Evolutionary conservation across 148 eudicot genomes (phyloP).

Genomic region (Fallopia convolvulus): DNA sequence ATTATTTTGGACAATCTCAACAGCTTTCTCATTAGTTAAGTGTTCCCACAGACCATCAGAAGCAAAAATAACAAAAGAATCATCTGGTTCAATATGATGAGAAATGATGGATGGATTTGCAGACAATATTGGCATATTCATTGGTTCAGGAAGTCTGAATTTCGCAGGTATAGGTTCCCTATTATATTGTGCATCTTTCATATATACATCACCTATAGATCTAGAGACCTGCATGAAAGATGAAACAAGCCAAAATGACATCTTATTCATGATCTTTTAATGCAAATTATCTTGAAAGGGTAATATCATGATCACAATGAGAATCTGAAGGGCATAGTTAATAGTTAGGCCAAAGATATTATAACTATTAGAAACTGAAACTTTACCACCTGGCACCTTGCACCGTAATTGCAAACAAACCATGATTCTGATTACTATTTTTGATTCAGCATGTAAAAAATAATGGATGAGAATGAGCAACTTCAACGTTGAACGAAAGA

Average conservation of each 20-base stretch:
- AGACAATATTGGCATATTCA: slow-evolving; percentile 35
- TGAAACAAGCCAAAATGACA: not conserved
- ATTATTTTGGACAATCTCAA: slow-evolving; percentile 34
- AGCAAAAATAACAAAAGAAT: slow-evolving; percentile 49
- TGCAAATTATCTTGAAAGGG: no score
- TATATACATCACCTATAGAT: slow-evolving; percentile 50
- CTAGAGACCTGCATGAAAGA: slow-evolving; percentile 32
- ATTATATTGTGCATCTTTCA: slow-evolving; percentile 44
- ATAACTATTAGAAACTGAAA: no score
- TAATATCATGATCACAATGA: no score
- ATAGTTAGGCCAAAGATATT: no score
- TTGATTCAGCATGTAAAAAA: no score
- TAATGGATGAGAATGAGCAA: no score
- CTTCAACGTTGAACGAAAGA: no score
- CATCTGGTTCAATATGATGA: slow-evolving; percentile 33
- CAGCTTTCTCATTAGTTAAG: slow-evolving; percentile 49
- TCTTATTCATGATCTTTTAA: not conserved
- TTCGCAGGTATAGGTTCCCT: slow-evolving; percentile 33
- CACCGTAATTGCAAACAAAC: no score
- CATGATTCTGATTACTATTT: no score
- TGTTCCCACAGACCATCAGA: slow-evolving; percentile 63
- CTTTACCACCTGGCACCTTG: no score
- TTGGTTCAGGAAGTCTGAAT: slow-evolving; percentile 35
- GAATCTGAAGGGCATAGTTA: no score
- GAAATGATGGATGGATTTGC: slow-evolving; percentile 40